Evolutionary conservation across 2,329 filamentous ascomycete genomes (phyloP), one percentile per base, ranked within the genome.

Genomic region (Pseudogymnoascus pannorum): DNA sequence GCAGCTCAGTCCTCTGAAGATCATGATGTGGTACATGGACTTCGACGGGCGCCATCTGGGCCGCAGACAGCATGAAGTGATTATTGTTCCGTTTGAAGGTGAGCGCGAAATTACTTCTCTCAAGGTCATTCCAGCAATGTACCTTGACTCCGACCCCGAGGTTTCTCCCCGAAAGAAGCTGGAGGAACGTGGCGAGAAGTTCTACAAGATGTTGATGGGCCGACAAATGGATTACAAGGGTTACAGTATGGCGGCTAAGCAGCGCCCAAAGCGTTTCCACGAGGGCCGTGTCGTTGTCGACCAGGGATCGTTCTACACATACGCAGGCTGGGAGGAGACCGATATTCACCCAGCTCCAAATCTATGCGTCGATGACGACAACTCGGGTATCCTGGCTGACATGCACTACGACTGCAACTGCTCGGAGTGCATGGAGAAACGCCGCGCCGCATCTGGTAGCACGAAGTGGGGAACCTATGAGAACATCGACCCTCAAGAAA

Each of bases 21-120:
- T 68, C 16, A 20, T 64, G 24, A 66, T 68, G 61, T 72, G 70
- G 65, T 67, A 68, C 58, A 66, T 72, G 33, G 70, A 72, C 63
- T 70, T 67, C n/a, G 64, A 72, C 59, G 70, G 69, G 7, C 61
- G 63, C 8, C 61, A 66, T 8, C 68, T 70, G 42, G 65, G 66
- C 40, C 67, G 69, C 24, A 61, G 66, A 8, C 48, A 57, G 11
- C 64, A 66, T 20, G 63, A 64, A 35, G 68, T 72, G 3, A 64
- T 61, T 11, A 69, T 72, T 20, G 57, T 64, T 4, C 65, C 67
- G 5, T 72, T 66, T 58, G 66, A 70, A 26, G 69, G 70, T 6
- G 65, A 71, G 57, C 65, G 65, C 12, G 66, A 70, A 7, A 68
- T 72, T 8, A 67, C 63, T 6, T 69, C 67, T 1, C 61, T 71